Conservation (phyloP, 768 basidiomycete genomes). For the Mycena venus region DNA sequence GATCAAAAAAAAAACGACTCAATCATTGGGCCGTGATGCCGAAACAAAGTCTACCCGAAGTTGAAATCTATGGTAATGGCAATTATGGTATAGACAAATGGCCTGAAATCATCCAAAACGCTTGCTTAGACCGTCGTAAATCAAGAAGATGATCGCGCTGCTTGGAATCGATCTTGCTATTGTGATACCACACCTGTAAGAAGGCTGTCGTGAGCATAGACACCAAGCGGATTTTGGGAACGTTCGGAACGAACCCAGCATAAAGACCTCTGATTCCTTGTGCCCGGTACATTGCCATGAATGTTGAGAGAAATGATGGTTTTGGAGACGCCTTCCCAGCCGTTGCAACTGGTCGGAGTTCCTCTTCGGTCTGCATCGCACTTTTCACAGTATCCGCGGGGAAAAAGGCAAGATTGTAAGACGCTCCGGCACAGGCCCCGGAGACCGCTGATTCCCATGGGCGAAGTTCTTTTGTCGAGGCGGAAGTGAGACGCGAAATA, state of each 20-base stretch:
- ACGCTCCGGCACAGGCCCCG: constrained; percentile 84
- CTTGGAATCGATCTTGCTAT: constrained; percentile 86
- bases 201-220: constrained; percentile 54
- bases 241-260: constrained; percentile 75
- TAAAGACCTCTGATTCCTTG: constrained; percentile 87
- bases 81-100: not conserved
- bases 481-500: constrained; percentile 26
- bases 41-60: too few relatives aligned
- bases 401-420: constrained; percentile 87
- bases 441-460: constrained; percentile 85
- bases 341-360: constrained; percentile 65
- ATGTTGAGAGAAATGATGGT: constrained; percentile 69
- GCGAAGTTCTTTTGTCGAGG: constrained; percentile 46
- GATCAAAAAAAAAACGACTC: too few relatives aligned
- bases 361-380: constrained; percentile 91
- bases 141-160: constrained; percentile 90
- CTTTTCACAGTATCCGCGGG: constrained; percentile 94
- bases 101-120: constrained; percentile 47
- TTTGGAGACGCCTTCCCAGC: constrained; percentile 40
- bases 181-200: constrained; percentile 92
- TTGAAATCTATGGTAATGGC: not conserved
- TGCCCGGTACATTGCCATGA: constrained; percentile 76
- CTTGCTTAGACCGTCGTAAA: constrained; percentile 81
- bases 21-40: too few relatives aligned
- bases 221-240: not conserved